Evolutionary conservation across 2,329 filamentous ascomycete species (phyloP).

Genomic region (Penicillium expansum): DNA sequence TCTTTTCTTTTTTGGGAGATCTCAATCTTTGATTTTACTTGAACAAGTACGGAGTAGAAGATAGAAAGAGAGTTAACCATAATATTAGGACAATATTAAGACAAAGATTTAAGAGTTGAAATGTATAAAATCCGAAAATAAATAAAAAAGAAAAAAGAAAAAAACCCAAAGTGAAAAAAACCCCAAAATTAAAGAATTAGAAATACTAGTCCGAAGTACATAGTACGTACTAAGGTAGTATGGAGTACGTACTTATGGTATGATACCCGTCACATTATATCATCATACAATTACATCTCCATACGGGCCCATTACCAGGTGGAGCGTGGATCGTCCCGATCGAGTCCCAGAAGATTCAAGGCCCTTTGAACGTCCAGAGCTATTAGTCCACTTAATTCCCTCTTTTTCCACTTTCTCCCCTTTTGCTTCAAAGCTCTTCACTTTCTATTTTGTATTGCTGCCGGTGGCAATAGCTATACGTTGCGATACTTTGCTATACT

Average conservation of each 20-base stretch:
- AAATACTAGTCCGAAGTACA: no score
- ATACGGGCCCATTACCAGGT: constrained; percentile 17
- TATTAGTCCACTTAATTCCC: constrained; percentile 18
- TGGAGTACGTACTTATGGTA: background rate
- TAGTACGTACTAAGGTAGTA: no score
- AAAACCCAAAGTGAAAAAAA: background rate
- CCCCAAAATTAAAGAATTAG: background rate
- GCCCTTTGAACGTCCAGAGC: constrained; percentile 13
- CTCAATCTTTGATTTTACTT: background rate
- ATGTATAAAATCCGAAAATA: background rate
- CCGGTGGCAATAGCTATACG: constrained; percentile 28
- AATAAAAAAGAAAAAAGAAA: background rate
- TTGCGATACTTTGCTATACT: constrained; percentile 9
- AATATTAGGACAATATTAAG: background rate
- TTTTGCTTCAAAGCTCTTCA: constrained; percentile 8
- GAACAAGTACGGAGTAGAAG: background rate
- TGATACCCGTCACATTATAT: constrained; percentile 8
- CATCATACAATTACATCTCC: no score
- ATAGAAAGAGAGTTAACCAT: background rate
- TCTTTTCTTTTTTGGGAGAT: no score
- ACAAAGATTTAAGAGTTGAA: background rate
- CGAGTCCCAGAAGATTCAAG: constrained; percentile 26
- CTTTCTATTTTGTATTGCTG: constrained; percentile 22
- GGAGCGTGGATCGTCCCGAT: constrained; percentile 28
- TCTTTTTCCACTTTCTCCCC: constrained; percentile 10